Percentiles rank a stretch among this genome's conserved stretches.
phyloP scores from a whole-genome alignment of 371 early-diverging fungal species.

The Mycotypha africana region DNA sequence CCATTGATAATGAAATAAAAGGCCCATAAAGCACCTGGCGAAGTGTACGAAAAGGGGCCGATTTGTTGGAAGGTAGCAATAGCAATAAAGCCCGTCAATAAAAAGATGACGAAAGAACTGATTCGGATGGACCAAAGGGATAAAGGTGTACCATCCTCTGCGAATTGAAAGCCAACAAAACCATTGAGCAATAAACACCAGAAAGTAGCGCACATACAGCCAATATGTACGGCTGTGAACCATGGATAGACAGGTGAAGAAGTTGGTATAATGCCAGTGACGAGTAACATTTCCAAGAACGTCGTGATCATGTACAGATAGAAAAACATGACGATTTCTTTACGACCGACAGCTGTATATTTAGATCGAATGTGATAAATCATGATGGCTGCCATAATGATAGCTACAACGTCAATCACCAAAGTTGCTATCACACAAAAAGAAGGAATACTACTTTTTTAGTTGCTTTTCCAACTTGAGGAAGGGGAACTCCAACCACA shows the following conservation, averaged over 20 bases:
- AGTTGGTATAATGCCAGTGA: conserved; percentile 88
- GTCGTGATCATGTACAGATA: conserved; percentile 86
- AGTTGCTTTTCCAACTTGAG: too few species aligned
- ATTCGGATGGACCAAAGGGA: conserved; percentile 91
- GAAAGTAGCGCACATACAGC: conserved; percentile 76
- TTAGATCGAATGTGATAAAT: conserved; percentile 94
- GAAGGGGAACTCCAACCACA: neutral
- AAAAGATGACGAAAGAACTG: conserved; percentile 74
- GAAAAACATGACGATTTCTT: conserved; percentile 96
- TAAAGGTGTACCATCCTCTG: conserved; percentile 90
- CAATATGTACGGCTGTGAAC: conserved; percentile 82
- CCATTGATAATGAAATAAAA: conserved; percentile 86
- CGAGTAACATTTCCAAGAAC: conserved; percentile 81
- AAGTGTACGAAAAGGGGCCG: conserved; percentile 53
- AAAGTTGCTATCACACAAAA: conserved; percentile 57
- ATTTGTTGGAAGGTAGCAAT: conserved; percentile 77
- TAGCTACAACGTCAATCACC: conserved; percentile 84
- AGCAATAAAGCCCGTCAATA: conserved; percentile 69
- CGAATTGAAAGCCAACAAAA: conserved; percentile 94
- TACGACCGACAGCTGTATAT: conserved; percentile 96
- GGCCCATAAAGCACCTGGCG: conserved; percentile 81
- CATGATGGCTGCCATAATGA: conserved; percentile 96
- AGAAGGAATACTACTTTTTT: too few species aligned
- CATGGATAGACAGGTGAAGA: conserved; percentile 79
- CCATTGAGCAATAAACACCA: conserved; percentile 93